Evolutionary conservation across 139 green algal genomes (phyloP).

Genomic region (Micractinium conductrix): DNA sequence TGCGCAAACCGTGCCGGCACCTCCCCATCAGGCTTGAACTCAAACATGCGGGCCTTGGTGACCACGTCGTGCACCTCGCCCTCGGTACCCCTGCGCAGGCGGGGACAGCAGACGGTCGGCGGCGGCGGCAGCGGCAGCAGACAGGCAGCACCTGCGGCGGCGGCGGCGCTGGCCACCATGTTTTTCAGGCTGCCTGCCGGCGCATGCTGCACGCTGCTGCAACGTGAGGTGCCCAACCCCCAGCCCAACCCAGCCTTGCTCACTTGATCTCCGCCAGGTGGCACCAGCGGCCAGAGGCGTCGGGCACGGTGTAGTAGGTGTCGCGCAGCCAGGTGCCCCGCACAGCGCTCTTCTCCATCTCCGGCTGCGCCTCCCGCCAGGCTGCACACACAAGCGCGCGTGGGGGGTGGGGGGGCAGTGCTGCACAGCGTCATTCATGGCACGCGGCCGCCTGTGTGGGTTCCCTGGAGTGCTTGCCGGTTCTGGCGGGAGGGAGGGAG

Average conservation of each 20-base stretch:
- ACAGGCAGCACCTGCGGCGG: too few species aligned
- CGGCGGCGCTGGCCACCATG: too few species aligned
- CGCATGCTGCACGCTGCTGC: too few species aligned
- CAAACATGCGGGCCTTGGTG: constrained; percentile 83
- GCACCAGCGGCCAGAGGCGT: constrained; percentile 52
- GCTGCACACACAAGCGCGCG: too few species aligned
- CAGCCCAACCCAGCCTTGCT: background rate
- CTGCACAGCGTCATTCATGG: too few species aligned
- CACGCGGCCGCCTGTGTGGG: too few species aligned
- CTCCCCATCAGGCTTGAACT: constrained; percentile 92
- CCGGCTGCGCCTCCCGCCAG: constrained; percentile 55
- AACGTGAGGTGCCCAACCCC: background rate
- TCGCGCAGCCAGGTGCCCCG: constrained; percentile 65
- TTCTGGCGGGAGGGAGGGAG: too few species aligned
- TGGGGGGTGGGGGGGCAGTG: too few species aligned
- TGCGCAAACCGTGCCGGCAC: constrained; percentile 76
- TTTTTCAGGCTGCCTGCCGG: too few species aligned
- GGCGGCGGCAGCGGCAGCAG: background rate
- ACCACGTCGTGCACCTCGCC: constrained; percentile 83
- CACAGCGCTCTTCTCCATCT: constrained; percentile 51
- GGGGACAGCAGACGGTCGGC: background rate
- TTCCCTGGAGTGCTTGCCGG: too few species aligned
- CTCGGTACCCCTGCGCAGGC: constrained; percentile 73
- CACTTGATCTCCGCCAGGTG: constrained; percentile 66
- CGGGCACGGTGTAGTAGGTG: constrained; percentile 54